Percentiles rank a stretch among this genome's conserved stretches.
Evolutionary conservation across 208 protist species (phyloP).

Genomic region (Trichomonas tenax): DNA sequence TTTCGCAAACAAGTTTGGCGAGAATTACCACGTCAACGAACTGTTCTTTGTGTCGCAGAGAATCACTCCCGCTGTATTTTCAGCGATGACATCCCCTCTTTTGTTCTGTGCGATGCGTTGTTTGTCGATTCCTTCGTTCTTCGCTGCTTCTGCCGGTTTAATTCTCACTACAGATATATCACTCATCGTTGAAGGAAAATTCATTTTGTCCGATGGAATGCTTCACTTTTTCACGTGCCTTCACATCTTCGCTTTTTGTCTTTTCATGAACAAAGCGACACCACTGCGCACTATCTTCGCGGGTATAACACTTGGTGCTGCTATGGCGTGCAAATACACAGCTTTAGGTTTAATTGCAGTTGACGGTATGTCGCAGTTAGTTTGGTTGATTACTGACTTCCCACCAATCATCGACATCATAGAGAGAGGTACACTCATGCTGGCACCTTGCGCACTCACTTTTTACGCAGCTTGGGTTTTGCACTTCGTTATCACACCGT

Average conservation of each 20-base stretch:
- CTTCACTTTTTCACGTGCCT: not conserved
- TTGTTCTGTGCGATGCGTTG: not conserved
- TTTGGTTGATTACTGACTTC: not conserved
- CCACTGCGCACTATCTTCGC: not conserved
- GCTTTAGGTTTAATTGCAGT: slow-evolving; percentile 1
- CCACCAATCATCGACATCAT: not conserved
- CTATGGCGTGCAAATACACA: not conserved
- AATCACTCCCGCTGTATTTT: not conserved
- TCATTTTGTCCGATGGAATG: not conserved
- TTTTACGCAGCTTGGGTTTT: not conserved
- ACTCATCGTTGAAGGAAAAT: not conserved
- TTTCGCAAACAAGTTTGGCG: not conserved
- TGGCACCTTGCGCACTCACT: not conserved
- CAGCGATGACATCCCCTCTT: not conserved
- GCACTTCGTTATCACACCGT: not conserved
- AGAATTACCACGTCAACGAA: not conserved
- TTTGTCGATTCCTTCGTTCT: not conserved
- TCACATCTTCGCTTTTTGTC: not conserved
- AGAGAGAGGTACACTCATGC: not conserved
- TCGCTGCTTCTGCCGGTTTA: not conserved
- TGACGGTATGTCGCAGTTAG: not conserved
- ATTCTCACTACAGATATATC: not conserved
- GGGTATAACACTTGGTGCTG: not conserved
- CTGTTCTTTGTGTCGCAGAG: not conserved
- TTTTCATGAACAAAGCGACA: not conserved